Evolutionary conservation across 768 basidiomycete species (phyloP), one percentile per base, ranked within the genome.

Genomic region (Tephrocybe rancida): DNA sequence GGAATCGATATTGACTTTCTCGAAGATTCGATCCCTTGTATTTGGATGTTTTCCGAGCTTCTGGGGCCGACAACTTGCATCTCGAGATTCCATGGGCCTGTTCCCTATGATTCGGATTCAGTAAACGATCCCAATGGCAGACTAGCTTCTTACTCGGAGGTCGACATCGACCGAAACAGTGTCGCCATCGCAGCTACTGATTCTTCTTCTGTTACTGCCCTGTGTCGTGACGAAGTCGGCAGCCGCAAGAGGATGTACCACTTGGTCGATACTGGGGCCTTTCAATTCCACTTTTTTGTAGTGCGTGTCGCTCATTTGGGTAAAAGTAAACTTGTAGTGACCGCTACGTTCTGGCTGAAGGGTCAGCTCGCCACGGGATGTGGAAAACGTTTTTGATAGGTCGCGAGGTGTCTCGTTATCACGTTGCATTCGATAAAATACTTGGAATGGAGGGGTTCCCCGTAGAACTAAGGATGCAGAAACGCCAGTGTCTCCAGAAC

Each of bases 401-500:
- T 89, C 85, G 1, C 76, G 79, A 18, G 85, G 72, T 4, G 82
- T 67, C 61, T 90, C 87, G 16, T 81, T 78, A 70, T 93, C 82
- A 44, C 85, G 82, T 63, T 90, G 86, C 52, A 83, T 81, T 11
- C 78, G 82, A 68, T 95, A 97, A 63, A 83, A 83, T 10, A 96
- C 83, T 44, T 81, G 79, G 81, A 97, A 98, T 5, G 95, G 95
- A 24, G 95, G 87, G 3, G 87, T 88, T 14, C 95, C 96, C 45
- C 87, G 89, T 44, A 98, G 78, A 52, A 95, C 81, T 45, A 97
- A 82, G 3, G 88, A 85, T 2, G 91, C 94, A 11, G 87, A 87
- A 43, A 96, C 91, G 7, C 96, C 95, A 16, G 90, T 94, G 62
- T 97, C 95, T 1, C 92, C 90, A 44, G 92, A 92, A 67, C 90